These are phyloP conservation scores for Sungouiozyma ichnusensis DNA, from an alignment of 805 yeast genomes.

Conservation along the genomic window DNA sequence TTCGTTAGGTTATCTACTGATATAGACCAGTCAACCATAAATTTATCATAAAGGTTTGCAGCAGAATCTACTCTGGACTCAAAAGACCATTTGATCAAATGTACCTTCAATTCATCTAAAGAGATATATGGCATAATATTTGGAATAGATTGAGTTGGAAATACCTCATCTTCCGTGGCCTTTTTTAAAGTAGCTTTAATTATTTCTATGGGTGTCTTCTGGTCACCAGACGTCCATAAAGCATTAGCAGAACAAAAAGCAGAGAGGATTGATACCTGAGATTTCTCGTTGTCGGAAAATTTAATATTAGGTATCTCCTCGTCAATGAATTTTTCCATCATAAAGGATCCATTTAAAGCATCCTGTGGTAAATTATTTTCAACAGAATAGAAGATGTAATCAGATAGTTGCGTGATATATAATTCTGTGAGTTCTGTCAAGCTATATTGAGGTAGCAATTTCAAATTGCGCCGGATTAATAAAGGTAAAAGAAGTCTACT, in stretches of 20 bases:
- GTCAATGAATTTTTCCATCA: conserved; percentile 8
- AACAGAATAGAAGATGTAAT: conserved; percentile 2
- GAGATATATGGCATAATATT: conserved; percentile 7
- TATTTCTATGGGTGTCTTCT: conserved; percentile 45
- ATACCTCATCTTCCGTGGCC: neutral
- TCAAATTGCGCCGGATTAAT: conserved; percentile 1
- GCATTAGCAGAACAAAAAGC: conserved; percentile 38
- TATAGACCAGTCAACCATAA: conserved; percentile 34
- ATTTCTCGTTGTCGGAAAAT: neutral
- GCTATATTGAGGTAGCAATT: neutral
- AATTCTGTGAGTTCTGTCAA: neutral
- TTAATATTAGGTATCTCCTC: neutral
- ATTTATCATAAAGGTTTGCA: conserved; percentile 42
- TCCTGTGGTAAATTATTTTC: conserved; percentile 14
- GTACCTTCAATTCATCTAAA: conserved; percentile 27
- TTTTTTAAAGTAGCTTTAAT: conserved; percentile 29
- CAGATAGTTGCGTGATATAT: neutral
- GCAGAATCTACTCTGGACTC: conserved; percentile 62
- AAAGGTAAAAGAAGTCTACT: conserved; percentile 11
- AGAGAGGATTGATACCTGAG: conserved; percentile 3
- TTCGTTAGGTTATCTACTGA: conserved; percentile 16
- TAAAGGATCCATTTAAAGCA: conserved; percentile 12
- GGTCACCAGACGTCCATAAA: conserved; percentile 55
- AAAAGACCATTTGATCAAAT: conserved; percentile 58
- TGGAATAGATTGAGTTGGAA: neutral